Percentiles rank a stretch among this genome's conserved stretches.
phyloP scores from a whole-genome alignment of 2,329 filamentous ascomycete species.

The Dendryphion nanum region DNA sequence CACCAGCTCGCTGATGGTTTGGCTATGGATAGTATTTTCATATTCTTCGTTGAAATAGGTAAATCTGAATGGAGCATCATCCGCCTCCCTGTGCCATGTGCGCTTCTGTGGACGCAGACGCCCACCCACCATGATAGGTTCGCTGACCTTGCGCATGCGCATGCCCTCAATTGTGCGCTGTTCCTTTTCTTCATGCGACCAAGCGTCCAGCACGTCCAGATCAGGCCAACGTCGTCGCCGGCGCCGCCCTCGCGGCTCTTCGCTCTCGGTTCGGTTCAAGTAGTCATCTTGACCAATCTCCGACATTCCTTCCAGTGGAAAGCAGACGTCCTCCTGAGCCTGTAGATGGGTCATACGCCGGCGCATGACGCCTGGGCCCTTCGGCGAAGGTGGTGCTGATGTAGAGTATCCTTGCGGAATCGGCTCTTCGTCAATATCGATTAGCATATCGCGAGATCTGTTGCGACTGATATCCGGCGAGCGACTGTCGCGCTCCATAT shows the following conservation, averaged over 20 bases:
- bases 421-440: slow-evolving; percentile 48
- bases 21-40: slow-evolving; percentile 91
- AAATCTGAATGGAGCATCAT: slow-evolving; percentile 89
- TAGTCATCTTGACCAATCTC: slow-evolving; percentile 78
- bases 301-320: slow-evolving; percentile 75
- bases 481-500: slow-evolving; percentile 45
- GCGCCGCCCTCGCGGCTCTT: slow-evolving; percentile 44
- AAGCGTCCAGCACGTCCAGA: slow-evolving; percentile 78
- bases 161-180: slow-evolving; percentile 73
- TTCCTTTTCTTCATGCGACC: slow-evolving; percentile 88
- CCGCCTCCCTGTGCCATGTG: slow-evolving; percentile 82
- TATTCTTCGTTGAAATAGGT: slow-evolving; percentile 99
- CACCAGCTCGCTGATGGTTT: slow-evolving; percentile 88
- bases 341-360: slow-evolving; percentile 47
- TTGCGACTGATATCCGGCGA: slow-evolving; percentile 20
- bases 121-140: slow-evolving; percentile 89
- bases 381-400: slow-evolving; percentile 22
- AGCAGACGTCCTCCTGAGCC: slow-evolving; percentile 87
- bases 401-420: slow-evolving; percentile 52
- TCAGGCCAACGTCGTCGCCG: slow-evolving; percentile 76
- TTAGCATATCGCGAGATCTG: slow-evolving; percentile 46
- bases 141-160: slow-evolving; percentile 86
- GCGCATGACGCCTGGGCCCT: slow-evolving; percentile 21
- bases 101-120: slow-evolving; percentile 75
- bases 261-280: slow-evolving; percentile 49